A percentile compares a stretch with the other conserved stretches of the same genome.
Evolutionary conservation across 1,284 basidiomycete species (phyloP).

Genomic region (Afroboletus lepidellus): DNA sequence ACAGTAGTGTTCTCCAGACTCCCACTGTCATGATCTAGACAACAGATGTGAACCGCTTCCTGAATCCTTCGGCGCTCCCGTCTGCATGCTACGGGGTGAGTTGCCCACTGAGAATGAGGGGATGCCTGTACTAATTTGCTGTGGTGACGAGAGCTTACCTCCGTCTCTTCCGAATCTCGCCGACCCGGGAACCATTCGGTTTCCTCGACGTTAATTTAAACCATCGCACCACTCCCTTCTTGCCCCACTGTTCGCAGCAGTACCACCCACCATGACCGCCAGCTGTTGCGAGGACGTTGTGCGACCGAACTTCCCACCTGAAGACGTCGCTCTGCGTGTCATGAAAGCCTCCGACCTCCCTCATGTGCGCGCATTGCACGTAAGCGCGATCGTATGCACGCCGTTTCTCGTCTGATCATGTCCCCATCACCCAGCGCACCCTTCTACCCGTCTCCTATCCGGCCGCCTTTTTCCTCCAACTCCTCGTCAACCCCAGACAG

Average conservation of each 20-base stretch:
- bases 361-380: slow-evolving; percentile 46
- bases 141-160: neutral
- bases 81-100: neutral
- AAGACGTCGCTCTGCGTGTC: slow-evolving; percentile 29
- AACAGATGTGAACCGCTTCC: neutral
- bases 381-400: slow-evolving; percentile 25
- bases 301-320: slow-evolving; percentile 3
- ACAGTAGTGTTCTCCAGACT: neutral
- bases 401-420: slow-evolving; percentile 2
- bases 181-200: slow-evolving; percentile 6
- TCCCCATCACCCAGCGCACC: slow-evolving; percentile 29
- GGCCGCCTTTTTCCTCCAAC: slow-evolving; percentile 52
- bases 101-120: neutral
- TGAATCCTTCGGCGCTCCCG: neutral
- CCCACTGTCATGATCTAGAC: neutral
- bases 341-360: slow-evolving; percentile 41
- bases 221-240: neutral
- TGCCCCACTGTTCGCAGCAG: neutral
- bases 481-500: slow-evolving; percentile 47
- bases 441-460: slow-evolving; percentile 51
- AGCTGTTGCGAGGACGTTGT: neutral
- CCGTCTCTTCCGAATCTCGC: slow-evolving; percentile 16
- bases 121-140: neutral
- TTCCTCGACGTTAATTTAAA: neutral
- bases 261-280: slow-evolving; percentile 12